Percentiles rank a stretch among this genome's conserved stretches.
phyloP scores from a whole-genome alignment of 1,284 basidiomycete genomes.

The Rhodofomes roseus region DNA sequence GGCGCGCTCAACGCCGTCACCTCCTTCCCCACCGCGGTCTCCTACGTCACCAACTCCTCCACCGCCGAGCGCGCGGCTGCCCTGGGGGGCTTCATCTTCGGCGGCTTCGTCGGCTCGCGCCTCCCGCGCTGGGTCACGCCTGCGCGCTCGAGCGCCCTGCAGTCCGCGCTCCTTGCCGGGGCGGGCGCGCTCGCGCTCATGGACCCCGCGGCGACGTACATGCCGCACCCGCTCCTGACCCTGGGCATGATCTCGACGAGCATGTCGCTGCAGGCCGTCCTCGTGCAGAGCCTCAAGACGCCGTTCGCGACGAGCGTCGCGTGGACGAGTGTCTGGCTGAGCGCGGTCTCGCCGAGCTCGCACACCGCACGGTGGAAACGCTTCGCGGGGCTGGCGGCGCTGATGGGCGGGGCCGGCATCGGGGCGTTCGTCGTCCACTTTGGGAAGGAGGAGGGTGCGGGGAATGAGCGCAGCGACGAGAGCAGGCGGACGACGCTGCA shows the following conservation, averaged over 20 bases:
- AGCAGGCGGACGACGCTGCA: background rate
- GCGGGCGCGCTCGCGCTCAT: slow-evolving; percentile 2
- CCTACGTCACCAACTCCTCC: background rate
- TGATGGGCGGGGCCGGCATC: slow-evolving; percentile 3
- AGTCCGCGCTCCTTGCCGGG: slow-evolving; percentile 4
- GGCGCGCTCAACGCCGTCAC: background rate
- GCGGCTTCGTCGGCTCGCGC: slow-evolving; percentile 4
- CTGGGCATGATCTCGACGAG: slow-evolving; percentile 6
- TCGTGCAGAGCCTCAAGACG: slow-evolving; percentile 7
- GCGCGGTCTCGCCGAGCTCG: slow-evolving; percentile 4
- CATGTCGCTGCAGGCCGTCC: slow-evolving; percentile 9
- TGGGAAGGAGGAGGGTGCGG: slow-evolving; percentile 4
- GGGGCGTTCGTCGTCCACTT: slow-evolving; percentile 2
- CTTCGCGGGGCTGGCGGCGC: slow-evolving; percentile 1
- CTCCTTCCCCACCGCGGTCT: background rate
- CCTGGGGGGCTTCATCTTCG: slow-evolving; percentile 7
- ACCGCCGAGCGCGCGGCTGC: slow-evolving; percentile 5
- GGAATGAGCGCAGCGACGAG: background rate
- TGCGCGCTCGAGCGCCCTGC: slow-evolving; percentile 1
- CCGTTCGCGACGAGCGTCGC: slow-evolving; percentile 9
- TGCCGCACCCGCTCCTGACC: slow-evolving; percentile 3
- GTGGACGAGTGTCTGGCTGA: slow-evolving; percentile 10
- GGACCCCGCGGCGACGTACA: background rate
- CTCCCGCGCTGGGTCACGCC: slow-evolving; percentile 1
- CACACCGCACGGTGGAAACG: background rate